phyloP scores from a whole-genome alignment of 169 alveolate species.

The Eimeria tenella region DNA sequence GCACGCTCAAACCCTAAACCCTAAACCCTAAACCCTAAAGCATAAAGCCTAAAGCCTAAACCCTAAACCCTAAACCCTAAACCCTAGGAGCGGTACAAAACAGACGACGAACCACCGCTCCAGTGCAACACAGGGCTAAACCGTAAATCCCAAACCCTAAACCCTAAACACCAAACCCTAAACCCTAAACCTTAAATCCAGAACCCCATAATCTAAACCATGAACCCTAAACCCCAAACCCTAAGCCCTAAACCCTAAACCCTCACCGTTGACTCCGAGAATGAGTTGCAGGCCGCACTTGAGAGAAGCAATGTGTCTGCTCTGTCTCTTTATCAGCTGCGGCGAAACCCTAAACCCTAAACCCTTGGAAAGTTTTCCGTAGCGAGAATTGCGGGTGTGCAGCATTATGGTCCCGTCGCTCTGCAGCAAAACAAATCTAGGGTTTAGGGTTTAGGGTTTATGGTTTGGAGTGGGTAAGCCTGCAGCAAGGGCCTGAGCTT shows the following conservation, averaged over 20 bases:
- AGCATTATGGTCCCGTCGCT: slow-evolving; percentile 72
- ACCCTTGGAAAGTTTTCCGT: slow-evolving; percentile 91
- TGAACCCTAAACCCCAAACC: neutral
- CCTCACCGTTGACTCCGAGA: slow-evolving; percentile 89
- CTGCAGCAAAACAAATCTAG: neutral
- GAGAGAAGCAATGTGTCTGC: slow-evolving; percentile 87
- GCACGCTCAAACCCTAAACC: neutral
- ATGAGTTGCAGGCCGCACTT: slow-evolving; percentile 85
- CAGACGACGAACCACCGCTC: too few relatives aligned
- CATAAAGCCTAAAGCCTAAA: neutral
- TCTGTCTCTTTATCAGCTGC: slow-evolving; percentile 86
- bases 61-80: slow-evolving; percentile 44
- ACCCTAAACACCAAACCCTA: neutral
- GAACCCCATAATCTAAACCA: neutral
- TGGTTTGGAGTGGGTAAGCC: neutral
- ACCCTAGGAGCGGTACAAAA: too few relatives aligned
- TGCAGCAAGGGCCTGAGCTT: neutral
- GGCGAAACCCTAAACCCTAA: slow-evolving; percentile 86
- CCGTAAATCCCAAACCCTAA: neutral
- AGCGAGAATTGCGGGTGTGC: slow-evolving; percentile 90
- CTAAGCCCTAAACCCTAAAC: neutral
- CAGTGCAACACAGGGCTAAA: too few relatives aligned
- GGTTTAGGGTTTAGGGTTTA: neutral
- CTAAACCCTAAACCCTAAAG: slow-evolving; percentile 44
- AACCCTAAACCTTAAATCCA: neutral